Conservation (phyloP, 140 eudicot genomes). For the Erigeron philadelphicus region DNA sequence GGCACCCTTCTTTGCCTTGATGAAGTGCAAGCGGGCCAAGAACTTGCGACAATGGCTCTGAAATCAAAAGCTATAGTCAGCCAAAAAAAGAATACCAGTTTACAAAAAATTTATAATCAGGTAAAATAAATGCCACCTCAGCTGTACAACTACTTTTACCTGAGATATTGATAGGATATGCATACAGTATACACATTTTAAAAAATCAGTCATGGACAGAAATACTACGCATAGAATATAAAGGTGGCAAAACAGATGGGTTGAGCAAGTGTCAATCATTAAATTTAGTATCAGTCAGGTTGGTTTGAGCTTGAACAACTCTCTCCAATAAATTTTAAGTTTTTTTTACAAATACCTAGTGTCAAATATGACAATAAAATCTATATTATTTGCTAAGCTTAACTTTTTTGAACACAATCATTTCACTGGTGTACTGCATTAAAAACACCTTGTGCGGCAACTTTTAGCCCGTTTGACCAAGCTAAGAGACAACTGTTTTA, state of each 20-base stretch:
- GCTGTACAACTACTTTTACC: neutral
- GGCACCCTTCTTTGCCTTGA: conserved; percentile 63
- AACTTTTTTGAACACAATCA: neutral
- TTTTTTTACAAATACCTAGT: neutral
- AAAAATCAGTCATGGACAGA: neutral
- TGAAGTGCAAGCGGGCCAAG: conserved; percentile 61
- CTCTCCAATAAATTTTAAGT: neutral
- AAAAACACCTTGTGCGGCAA: neutral
- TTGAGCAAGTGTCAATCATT: neutral
- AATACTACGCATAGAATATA: neutral
- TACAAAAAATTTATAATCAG: conserved; percentile 8
- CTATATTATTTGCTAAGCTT: too few relatives aligned
- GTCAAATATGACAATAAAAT: too few relatives aligned
- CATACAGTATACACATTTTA: neutral
- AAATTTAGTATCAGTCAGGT: neutral
- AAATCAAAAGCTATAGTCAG: conserved; percentile 16
- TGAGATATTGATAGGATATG: neutral
- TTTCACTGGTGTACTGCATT: conserved; percentile 4
- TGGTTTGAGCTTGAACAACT: neutral
- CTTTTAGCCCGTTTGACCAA: conserved; percentile 4
- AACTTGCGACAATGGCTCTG: conserved; percentile 84
- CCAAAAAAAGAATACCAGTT: conserved; percentile 12
- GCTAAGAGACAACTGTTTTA: neutral
- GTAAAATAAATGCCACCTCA: conserved; percentile 15
- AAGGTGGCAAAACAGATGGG: neutral